Base-by-base conservation (phyloP, 805 yeast species). In the Suhomyces emberorum region DNA sequence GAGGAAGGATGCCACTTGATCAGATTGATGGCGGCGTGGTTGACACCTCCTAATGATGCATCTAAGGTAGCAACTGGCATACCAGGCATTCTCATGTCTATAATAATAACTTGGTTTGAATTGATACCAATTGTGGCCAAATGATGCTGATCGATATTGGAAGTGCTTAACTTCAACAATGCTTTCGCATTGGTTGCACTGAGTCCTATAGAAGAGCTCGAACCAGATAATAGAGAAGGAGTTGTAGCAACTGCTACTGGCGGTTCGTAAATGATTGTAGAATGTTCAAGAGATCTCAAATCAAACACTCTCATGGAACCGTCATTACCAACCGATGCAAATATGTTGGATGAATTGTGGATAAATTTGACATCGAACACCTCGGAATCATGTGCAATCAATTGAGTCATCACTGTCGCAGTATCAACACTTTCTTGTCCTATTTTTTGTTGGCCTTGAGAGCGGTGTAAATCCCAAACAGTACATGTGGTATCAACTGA, bases 401-500 rank as follows among this genome's bases (percentile, higher is more conserved):
- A 69, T 62, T 93, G 97, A 1, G 98, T 91, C 54, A 83, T 85
- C 11, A 95, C 95, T 3, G 71, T 65, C 3, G 76, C 80, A 15
- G 81, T 75, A 28, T 78, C 73, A 19, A 37, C 25, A 11, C 15
- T 11, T 23, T 38, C 37, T 15, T 30, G 25, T 9, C 15, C 10
- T 2, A 23, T 20, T 15, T 18, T 27, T 23, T 16, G 32, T 16
- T 22, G n/a, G n/a, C 41, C 32, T 21, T 47, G 46, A 4, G 63
- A 48, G 19, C 72, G 56, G 42, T 59, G 54, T 21, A 88, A 59
- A 61, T 93, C 98, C 98, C 98, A 93, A 3, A 88, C 79, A 0
- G 98, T 89, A 62, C 98, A 93, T 0, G 98, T 93, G 1, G 98
- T 93, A 61, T 93, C 98, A 8, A 91, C 86, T 15, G 93, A 81